Evolutionary conservation across 495 filamentous ascomycete species (phyloP).

Genomic region (Aspergillus funiculosus): DNA sequence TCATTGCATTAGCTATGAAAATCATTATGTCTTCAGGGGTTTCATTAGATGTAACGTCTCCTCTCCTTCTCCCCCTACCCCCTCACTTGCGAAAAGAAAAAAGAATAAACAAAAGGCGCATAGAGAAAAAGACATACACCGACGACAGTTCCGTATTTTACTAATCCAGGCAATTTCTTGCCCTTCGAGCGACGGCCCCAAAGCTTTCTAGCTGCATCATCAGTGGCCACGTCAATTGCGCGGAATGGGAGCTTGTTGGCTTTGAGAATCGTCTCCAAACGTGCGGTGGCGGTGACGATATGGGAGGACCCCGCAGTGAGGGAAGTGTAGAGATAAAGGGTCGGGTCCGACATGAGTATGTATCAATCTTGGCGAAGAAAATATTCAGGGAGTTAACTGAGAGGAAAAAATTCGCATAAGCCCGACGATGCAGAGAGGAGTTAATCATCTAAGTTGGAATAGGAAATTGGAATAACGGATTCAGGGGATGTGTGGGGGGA

Average conservation of each 20-base stretch:
- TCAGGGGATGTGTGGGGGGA: not conserved
- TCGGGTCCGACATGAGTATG: slow-evolving; percentile 54
- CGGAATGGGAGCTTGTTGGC: slow-evolving; percentile 91
- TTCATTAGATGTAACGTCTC: not conserved
- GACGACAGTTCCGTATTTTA: slow-evolving; percentile 79
- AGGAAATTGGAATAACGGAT: not conserved
- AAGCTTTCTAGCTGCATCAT: slow-evolving; percentile 83
- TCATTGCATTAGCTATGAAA: slow-evolving; percentile 1
- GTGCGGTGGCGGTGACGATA: slow-evolving; percentile 92
- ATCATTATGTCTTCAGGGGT: too few species aligned
- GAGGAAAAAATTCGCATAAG: not conserved
- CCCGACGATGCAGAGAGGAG: not conserved
- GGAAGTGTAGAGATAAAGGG: slow-evolving; percentile 90
- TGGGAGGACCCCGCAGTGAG: slow-evolving; percentile 95
- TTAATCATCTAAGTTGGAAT: not conserved
- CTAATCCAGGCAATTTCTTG: slow-evolving; percentile 81
- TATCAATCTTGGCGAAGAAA: not conserved
- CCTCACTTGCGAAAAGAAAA: slow-evolving; percentile 1
- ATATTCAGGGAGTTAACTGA: not conserved
- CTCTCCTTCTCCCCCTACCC: not conserved
- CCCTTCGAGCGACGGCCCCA: slow-evolving; percentile 77
- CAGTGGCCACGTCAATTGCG: slow-evolving; percentile 85
- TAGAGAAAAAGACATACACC: slow-evolving; percentile 57
- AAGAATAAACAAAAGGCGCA: not conserved
- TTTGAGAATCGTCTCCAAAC: slow-evolving; percentile 92